phyloP scores from a whole-genome alignment of 352 stramenopile genomes.

The Peronospora destructor region DNA sequence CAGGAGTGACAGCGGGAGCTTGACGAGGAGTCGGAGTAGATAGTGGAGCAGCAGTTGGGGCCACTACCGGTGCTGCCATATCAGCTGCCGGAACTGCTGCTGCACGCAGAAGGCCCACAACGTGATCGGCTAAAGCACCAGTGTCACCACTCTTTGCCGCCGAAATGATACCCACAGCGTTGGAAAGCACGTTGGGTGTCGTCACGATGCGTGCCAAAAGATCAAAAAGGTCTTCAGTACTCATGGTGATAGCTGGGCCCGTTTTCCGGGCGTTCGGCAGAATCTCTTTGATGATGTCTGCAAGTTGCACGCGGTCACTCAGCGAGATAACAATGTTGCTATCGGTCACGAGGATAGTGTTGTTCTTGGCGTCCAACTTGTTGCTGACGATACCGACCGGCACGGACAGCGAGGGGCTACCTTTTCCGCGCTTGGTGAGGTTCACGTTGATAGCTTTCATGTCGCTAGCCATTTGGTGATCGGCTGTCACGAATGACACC shows the following conservation, averaged over 20 bases:
- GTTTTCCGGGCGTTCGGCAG: slow-evolving; percentile 4
- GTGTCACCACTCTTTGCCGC: slow-evolving; percentile 9
- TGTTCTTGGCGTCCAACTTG: slow-evolving; percentile 10
- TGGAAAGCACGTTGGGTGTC: slow-evolving; percentile 5
- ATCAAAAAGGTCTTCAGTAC: slow-evolving; percentile 3
- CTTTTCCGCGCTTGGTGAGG: slow-evolving; percentile 1
- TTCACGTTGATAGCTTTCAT: not conserved
- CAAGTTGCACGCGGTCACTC: slow-evolving; percentile 14
- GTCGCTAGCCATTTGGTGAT: slow-evolving; percentile 2
- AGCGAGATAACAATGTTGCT: slow-evolving; percentile 15
- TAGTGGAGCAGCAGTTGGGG: not conserved
- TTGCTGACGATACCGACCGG: slow-evolving; percentile 8
- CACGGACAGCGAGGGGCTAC: not conserved
- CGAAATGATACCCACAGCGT: slow-evolving; percentile 9
- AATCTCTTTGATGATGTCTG: slow-evolving; percentile 14
- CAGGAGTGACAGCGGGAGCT: not conserved
- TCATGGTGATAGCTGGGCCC: not conserved
- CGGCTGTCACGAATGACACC: slow-evolving; percentile 7
- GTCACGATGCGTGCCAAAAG: slow-evolving; percentile 1
- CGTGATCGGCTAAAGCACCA: slow-evolving; percentile 4
- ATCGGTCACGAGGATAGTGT: slow-evolving; percentile 13
- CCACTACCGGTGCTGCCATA: not conserved
- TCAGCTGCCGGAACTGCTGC: not conserved
- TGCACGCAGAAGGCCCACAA: slow-evolving; percentile 4
- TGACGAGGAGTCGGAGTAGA: not conserved